Evolutionary conservation across 495 filamentous ascomycete genomes (phyloP).

Genomic region (Penicillium psychrofluorescens): DNA sequence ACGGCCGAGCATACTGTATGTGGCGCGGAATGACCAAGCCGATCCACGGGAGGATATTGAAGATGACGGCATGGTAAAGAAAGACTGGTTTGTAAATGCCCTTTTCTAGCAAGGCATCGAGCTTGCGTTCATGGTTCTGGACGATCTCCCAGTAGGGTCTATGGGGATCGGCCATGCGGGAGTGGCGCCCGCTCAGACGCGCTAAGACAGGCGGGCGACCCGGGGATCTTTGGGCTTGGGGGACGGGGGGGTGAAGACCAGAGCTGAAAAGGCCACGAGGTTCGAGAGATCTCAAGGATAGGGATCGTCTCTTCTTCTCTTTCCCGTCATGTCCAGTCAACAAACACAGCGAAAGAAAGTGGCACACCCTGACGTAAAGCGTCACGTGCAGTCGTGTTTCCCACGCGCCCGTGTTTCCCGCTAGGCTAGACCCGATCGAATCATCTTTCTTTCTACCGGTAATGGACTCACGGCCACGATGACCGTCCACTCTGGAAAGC

Average conservation of each 20-base stretch:
- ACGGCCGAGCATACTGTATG: conserved; percentile 35
- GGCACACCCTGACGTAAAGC: too few species aligned
- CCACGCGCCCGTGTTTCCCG: background rate
- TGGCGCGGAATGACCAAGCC: conserved; percentile 27
- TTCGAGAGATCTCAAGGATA: too few species aligned
- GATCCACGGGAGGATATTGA: conserved; percentile 21
- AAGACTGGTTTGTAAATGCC: conserved; percentile 31
- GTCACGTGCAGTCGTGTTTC: background rate
- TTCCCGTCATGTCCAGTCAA: too few species aligned
- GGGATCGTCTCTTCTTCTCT: too few species aligned
- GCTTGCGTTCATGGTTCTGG: conserved; percentile 7
- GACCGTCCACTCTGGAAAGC: conserved; percentile 7
- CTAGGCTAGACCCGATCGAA: background rate
- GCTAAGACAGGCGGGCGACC: too few species aligned
- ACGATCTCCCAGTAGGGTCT: conserved; percentile 14
- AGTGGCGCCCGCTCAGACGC: conserved; percentile 6
- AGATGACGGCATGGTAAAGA: conserved; percentile 27
- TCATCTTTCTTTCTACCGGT: background rate
- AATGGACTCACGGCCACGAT: background rate
- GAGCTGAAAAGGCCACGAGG: too few species aligned
- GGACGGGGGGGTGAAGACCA: too few species aligned
- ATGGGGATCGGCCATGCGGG: conserved; percentile 19
- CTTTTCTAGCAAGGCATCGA: conserved; percentile 20
- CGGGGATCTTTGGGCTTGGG: too few species aligned
- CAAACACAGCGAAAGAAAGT: too few species aligned